phyloP scores from a whole-genome alignment of 495 filamentous ascomycete species.

The Bathelium albidoporum region DNA sequence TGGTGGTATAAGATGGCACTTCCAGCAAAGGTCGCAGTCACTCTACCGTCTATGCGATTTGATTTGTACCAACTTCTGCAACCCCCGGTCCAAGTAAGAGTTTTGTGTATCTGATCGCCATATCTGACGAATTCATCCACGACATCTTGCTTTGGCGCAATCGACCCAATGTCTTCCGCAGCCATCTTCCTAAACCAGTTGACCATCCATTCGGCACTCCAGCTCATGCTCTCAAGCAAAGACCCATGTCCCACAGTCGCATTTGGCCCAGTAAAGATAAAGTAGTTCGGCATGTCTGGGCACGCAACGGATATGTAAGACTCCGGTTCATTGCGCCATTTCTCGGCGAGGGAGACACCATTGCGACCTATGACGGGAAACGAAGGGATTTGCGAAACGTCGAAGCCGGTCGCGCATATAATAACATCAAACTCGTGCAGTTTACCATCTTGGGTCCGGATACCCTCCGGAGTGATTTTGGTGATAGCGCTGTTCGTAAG shows the following conservation, averaged over 20 bases:
- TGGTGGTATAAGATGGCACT: conserved; percentile 14
- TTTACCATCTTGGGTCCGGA: conserved; percentile 40
- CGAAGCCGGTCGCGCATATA: conserved; percentile 17
- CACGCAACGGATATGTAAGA: conserved; percentile 22
- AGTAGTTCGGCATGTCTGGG: conserved; percentile 22
- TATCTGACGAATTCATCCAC: conserved; percentile 21
- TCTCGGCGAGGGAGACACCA: conserved; percentile 21
- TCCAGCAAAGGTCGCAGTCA: conserved; percentile 20
- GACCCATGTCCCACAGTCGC: conserved; percentile 16
- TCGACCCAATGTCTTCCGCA: conserved; percentile 13
- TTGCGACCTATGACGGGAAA: conserved; percentile 25
- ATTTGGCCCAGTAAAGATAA: conserved; percentile 19
- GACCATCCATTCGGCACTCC: conserved; percentile 18
- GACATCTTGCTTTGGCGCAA: conserved; percentile 14
- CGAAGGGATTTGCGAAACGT: conserved; percentile 17
- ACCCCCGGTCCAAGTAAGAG: conserved; percentile 18
- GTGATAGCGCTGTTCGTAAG: conserved; percentile 24
- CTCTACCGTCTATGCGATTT: conserved; percentile 18
- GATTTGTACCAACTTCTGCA: conserved; percentile 23
- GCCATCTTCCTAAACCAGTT: conserved; percentile 18
- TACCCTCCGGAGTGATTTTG: conserved; percentile 28
- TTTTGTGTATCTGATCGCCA: conserved; percentile 20
- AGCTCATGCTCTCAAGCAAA: conserved; percentile 12
- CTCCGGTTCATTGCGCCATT: conserved; percentile 23
- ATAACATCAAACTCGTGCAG: conserved; percentile 15